Evolutionary conservation across 2,329 filamentous ascomycete species (phyloP), one percentile per base, ranked within the genome.

Genomic region (Dothideomycetidae sp.): DNA sequence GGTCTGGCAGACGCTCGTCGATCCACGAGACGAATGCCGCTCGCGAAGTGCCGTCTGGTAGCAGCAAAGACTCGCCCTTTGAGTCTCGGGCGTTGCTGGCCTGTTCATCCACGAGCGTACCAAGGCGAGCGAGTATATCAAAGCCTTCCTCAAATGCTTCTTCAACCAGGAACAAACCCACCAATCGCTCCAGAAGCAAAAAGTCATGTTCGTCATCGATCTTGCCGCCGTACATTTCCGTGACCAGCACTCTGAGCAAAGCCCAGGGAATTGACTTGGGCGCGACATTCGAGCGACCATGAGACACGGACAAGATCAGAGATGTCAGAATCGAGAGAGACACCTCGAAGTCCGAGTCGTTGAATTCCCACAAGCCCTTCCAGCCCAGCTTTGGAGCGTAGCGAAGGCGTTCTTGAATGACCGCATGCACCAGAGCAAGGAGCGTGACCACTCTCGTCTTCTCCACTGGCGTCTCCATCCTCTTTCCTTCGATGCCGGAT

Each of bases 311-410:
- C 49, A 94, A 84, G 45, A 94, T 70, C 90, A 90, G 98, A 19
- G 80, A 82, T 54, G 98, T 90, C 48, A 96, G 84, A 47, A 98
- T 92, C 58, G 83, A 90, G 38, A 84, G 83, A 31, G 82, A 93
- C 62, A 90, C 98, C 70, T 98, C 88, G 60, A 96, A 96, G 61
- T 98, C 90, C 50, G 86, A 93, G 60, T 98, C 92, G 56, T 98
- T 98, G 60, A 98, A 98, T 61, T 98, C 92, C 90, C 92, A 98
- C 70, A 94, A 93, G 37, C 85, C 84, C 66, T 93, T 94, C 90
- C 90, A 98, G 43, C 90, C 90, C 39, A 98, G 67, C 40, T 72
- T 88, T 1, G 90, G 92, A 15, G 88, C 86, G 57, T 98, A 98
- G 44, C 90, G 80, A 44, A 98, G 67, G 49, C 92, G 72, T 59